Percentiles rank a stretch among this genome's conserved stretches.
phyloP scores from a whole-genome alignment of 306 rosid species.

The Parietaria judaica region DNA sequence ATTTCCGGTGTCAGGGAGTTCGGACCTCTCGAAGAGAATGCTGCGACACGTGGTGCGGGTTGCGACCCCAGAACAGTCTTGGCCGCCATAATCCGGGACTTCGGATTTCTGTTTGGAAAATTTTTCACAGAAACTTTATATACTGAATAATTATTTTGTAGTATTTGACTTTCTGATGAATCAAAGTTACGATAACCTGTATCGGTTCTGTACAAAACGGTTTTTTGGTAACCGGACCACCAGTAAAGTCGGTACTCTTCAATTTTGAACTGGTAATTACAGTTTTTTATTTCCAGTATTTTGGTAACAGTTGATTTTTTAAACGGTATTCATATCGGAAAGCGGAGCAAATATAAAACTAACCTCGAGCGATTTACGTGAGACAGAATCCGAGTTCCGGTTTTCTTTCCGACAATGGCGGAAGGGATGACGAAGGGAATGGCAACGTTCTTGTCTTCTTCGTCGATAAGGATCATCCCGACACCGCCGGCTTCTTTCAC shows the following conservation, averaged over 20 bases:
- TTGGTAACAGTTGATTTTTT: no score
- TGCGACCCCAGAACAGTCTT: conserved; percentile 52
- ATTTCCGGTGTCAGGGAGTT: conserved; percentile 68
- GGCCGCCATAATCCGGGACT: conserved; percentile 46
- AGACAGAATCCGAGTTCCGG: conserved; percentile 37
- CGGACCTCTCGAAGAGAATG: conserved; percentile 85
- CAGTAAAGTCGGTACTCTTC: no score
- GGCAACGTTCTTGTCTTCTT: conserved; percentile 43
- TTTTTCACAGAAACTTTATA: background rate
- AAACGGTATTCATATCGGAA: no score
- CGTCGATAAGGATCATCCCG: conserved; percentile 72
- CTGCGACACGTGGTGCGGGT: conserved; percentile 66
- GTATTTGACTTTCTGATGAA: conserved; percentile 14
- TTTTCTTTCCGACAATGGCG: conserved; percentile 44
- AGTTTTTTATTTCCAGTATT: no score
- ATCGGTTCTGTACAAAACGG: no score
- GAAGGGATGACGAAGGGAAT: conserved; percentile 68
- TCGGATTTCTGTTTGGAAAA: conserved; percentile 29
- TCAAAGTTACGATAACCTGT: no score
- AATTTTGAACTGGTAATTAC: no score
- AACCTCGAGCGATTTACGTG: conserved; percentile 49
- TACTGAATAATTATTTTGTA: no score
- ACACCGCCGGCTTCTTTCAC: conserved; percentile 68
- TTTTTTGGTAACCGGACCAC: no score
- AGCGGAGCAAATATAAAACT: conserved; percentile 6